Base-by-base conservation (phyloP, 805 yeast genomes). In the Scheffersomyces lignosus region DNA sequence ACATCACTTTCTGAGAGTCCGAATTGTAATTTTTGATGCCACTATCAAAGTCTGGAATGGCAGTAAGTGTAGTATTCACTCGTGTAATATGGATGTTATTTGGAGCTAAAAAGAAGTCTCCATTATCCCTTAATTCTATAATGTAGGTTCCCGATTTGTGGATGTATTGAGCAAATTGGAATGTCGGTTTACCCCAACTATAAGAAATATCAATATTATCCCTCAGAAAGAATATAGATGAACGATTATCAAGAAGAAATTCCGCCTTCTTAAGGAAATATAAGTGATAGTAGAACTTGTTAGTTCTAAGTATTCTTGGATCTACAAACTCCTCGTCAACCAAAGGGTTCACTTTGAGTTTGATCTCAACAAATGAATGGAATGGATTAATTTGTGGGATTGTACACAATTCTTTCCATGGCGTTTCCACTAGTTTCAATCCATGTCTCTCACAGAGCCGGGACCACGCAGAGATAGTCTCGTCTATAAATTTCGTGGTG, bases 171-270 rank as follows among this genome's bases (percentile, higher is more conserved):
- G 87, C 88, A 58, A 78, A 85, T 51, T 81, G 78, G 66, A 86
- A 89, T 23, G 68, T 70, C 2, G 96, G 95, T 39, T 72, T 77
- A 2, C 98, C 98, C 98, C 98, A 91, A 14, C 96, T 85, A 58
- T 89, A 91, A 13, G 70, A 56, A 15, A 90, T 81, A 30, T 87
- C 89, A 49, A 86, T 77, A 29, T 64, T 56, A 29, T 69, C 74
- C 33, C 71, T 70, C 54, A 52, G 58, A 58, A 86, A 74, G 47
- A 80, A 80, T 14, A 72, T 61, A 0, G 93, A 78, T 1, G 95
- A 83, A 37, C 95, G 67, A 51, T 84, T 83, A 54, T 93, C 99
- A 40, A 89, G 66, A 40, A 87, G 68, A 56, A 89, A 93, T 2
- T 87, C 96, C 13, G 82, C 68, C 24, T 63, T 67, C 41, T 80